Evolutionary conservation across 768 basidiomycete species (phyloP).

Genomic region (Sarcodon sp.): DNA sequence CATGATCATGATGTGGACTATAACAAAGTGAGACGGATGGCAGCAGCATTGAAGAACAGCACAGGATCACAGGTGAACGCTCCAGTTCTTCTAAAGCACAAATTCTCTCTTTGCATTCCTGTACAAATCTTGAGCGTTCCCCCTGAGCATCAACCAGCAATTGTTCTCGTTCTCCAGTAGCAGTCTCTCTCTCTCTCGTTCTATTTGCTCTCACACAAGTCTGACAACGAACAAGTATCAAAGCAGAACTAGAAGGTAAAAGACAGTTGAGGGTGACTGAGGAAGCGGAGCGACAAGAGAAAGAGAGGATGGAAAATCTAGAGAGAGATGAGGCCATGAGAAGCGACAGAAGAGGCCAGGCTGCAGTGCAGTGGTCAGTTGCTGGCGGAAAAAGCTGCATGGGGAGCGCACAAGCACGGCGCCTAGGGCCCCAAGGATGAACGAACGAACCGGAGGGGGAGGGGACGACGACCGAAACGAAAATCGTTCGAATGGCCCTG

Average conservation of each 20-base stretch:
- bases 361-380: too few relatives aligned
- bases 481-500: too few relatives aligned
- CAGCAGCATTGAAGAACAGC: too few relatives aligned
- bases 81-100: slow-evolving; percentile 11
- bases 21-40: too few relatives aligned
- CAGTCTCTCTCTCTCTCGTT: slow-evolving; percentile 39
- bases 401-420: too few relatives aligned
- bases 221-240: slow-evolving; percentile 23
- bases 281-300: slow-evolving; percentile 50
- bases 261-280: slow-evolving; percentile 41
- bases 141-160: slow-evolving; percentile 35
- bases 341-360: too few relatives aligned
- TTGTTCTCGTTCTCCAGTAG: slow-evolving; percentile 40
- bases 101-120: slow-evolving; percentile 12
- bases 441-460: too few relatives aligned
- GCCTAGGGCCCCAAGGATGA: too few relatives aligned
- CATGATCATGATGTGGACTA: too few relatives aligned
- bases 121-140: slow-evolving; percentile 25
- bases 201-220: slow-evolving; percentile 46
- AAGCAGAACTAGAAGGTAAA: slow-evolving; percentile 48
- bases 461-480: too few relatives aligned
- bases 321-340: slow-evolving; percentile 52
- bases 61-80: too few relatives aligned
- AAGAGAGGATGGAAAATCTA: slow-evolving; percentile 38
- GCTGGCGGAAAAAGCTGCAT: too few relatives aligned